These are phyloP conservation scores for Calocera cornea DNA, from an alignment of 768 basidiomycete genomes.

Conservation along the genomic window DNA sequence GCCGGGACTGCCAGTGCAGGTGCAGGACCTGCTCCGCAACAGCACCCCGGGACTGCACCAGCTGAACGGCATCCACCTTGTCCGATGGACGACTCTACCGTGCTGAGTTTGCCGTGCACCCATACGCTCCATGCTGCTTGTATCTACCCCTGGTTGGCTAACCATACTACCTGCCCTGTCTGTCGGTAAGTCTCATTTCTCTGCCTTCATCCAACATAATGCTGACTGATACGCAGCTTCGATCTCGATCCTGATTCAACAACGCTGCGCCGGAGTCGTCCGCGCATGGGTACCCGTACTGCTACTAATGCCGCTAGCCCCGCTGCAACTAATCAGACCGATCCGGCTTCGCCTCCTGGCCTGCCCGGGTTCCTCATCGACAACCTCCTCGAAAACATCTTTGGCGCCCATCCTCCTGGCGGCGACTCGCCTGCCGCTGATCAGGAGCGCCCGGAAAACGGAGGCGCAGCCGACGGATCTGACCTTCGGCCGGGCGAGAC, in stretches of 20 bases:
- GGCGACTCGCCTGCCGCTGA: background rate
- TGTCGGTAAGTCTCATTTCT: background rate
- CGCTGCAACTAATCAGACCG: background rate
- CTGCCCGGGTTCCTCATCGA: background rate
- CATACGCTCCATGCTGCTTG: background rate
- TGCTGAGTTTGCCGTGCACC: background rate
- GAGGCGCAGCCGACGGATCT: background rate
- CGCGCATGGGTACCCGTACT: background rate
- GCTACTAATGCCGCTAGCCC: background rate
- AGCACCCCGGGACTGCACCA: background rate
- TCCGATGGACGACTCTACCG: background rate
- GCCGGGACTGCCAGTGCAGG: background rate
- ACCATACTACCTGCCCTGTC: slow-evolving; percentile 2
- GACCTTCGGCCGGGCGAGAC: background rate
- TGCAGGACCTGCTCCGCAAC: background rate
- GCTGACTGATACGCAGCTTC: background rate
- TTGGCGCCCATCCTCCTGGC: background rate
- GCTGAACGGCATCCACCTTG: background rate
- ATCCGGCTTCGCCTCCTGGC: background rate
- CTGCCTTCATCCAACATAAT: background rate
- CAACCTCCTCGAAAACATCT: background rate
- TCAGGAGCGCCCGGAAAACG: background rate
- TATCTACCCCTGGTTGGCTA: background rate
- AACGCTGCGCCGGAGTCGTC: background rate
- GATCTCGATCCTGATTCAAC: background rate